Evolutionary conservation across 2,329 filamentous ascomycete genomes (phyloP), one percentile per base, ranked within the genome.

Genomic region (Pseudocercospora musae): DNA sequence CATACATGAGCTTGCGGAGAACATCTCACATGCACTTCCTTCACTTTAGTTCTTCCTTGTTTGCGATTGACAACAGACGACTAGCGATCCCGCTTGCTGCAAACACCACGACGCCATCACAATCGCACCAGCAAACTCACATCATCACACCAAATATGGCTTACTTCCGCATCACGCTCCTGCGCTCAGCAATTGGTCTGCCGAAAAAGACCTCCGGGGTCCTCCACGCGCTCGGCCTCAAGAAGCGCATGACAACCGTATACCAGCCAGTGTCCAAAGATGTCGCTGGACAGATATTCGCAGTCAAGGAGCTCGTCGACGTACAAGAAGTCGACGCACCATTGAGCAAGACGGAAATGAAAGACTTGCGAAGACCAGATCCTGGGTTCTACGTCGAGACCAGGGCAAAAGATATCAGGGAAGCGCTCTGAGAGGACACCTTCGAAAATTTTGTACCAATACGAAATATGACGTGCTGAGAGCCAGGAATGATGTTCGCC

Each of bases 81-180:
- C 10, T 13, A 13, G 1, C 33, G 11, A 37, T 6, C 2, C 4
- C 13, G 10, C 10, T n/a, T 6, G 53, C 15, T 20, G 18, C 44
- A 33, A 59, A 18, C 55, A 65, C 44, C 53, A 64, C 27, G 31
- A 20, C 42, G 9, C 2, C 21, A 27, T 6, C 8, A 29, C n/a
- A 8, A 8, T 58, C 59, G 29, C 59, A 31, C 10, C 59, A 55
- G 50, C 52, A 21, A 25, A 18, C 21, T 11, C n/a, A 92, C 92
- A 89, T 82, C 4, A 4, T 10, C 2, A 31, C 13, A 8, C 7
- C 25, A 15, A 87, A 2, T 25, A 69, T 69, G 67, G 61, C 65
- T 62, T 96, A 85, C 83, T 97, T 97, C 84, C 89, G 91, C 75
- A 91, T 97, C 76, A 96, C 92, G 54, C 89, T 96, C 61, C 86